These are phyloP conservation scores for Erysimum cheiri DNA, from an alignment of 441 rosid species.

Conservation along the genomic window DNA sequence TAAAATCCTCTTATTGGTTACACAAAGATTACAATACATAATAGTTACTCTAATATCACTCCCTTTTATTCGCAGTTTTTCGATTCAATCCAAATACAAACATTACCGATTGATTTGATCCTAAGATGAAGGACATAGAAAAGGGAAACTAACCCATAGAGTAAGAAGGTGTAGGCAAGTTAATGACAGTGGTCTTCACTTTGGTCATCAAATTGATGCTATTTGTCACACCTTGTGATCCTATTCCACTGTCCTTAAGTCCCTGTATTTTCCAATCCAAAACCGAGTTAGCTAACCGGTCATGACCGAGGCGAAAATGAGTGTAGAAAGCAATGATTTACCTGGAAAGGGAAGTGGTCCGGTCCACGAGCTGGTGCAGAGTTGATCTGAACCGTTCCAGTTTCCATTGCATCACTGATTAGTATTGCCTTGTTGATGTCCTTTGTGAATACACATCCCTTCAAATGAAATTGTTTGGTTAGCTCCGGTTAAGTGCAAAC, in stretches of 20 bases:
- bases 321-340: conserved; percentile 28
- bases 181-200: conserved; percentile 91
- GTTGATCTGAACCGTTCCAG: conserved; percentile 97
- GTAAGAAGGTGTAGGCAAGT: conserved; percentile 87
- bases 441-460: conserved; percentile 93
- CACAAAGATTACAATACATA: conserved; percentile 41
- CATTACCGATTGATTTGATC: conserved; percentile 25
- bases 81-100: conserved; percentile 27
- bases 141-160: conserved; percentile 72
- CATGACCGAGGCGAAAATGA: background rate
- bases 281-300: conserved; percentile 11
- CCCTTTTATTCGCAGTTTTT: conserved; percentile 39
- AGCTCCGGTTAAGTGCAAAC: conserved; percentile 2
- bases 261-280: conserved; percentile 55
- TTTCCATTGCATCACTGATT: conserved; percentile 97
- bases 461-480: background rate
- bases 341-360: conserved; percentile 99
- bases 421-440: conserved; percentile 90
- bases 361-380: conserved; percentile 99
- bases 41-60: conserved; percentile 34
- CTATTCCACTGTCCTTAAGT: conserved; percentile 94
- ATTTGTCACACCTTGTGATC: conserved; percentile 95
- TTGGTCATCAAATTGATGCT: conserved; percentile 95
- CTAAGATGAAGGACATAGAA: conserved; percentile 11
- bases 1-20: conserved; percentile 30